Percentiles rank a stretch among this genome's conserved stretches.
Conservation (phyloP, 305 asterid genomes). For the Fraxinus sp. region DNA sequence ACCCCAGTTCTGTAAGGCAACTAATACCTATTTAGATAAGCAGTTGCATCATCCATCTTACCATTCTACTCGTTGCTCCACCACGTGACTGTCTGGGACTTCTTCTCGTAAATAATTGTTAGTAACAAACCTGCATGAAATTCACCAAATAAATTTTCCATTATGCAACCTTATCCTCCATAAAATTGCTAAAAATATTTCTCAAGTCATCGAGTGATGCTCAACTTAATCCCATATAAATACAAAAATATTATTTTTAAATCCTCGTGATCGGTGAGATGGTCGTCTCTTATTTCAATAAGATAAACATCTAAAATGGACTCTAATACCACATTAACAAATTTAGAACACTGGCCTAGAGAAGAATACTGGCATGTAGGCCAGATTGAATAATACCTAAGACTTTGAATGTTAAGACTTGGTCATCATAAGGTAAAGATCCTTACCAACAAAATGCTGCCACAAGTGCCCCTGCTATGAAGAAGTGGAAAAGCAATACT, state of each 20-base stretch:
- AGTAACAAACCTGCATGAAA: constrained; percentile 75
- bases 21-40: background rate
- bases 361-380: background rate
- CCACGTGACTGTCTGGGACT: constrained; percentile 90
- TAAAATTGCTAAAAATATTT: constrained; percentile 8
- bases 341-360: background rate
- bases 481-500: constrained; percentile 76
- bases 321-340: background rate
- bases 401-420: background rate
- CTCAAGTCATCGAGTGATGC: background rate
- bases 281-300: background rate
- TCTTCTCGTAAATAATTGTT: constrained; percentile 97
- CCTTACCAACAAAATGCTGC: constrained; percentile 90
- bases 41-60: constrained; percentile 30
- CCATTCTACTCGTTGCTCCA: constrained; percentile 99
- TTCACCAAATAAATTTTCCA: constrained; percentile 17
- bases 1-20: background rate
- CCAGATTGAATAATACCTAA: background rate
- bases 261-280: background rate
- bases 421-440: constrained; percentile 14
- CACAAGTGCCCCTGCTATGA: constrained; percentile 74
- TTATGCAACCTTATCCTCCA: constrained; percentile 1
- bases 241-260: background rate
- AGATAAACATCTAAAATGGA: background rate
- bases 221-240: constrained; percentile 13